phyloP scores from a whole-genome alignment of 192 early-diverging fungal species.

The Gigaspora rosea region DNA sequence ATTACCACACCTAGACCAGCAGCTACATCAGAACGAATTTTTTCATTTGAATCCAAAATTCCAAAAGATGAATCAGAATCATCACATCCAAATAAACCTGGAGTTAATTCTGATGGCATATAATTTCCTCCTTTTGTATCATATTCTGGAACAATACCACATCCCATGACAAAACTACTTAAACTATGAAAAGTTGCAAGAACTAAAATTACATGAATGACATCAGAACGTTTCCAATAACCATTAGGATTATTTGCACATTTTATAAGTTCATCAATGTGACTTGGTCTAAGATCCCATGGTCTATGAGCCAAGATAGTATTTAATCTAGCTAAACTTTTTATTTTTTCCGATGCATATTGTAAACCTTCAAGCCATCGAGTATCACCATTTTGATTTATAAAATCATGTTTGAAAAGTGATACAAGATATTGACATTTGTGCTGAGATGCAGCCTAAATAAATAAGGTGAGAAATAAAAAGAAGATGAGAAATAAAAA shows the following conservation, averaged over 20 bases:
- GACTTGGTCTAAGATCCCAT: constrained; percentile 47
- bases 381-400: constrained; percentile 54
- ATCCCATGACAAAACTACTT: constrained; percentile 54
- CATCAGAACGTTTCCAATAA: constrained; percentile 54
- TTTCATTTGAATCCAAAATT: not conserved
- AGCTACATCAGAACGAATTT: not conserved
- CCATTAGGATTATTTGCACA: constrained; percentile 44
- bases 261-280: constrained; percentile 46
- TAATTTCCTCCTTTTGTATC: constrained; percentile 54
- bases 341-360: constrained; percentile 50
- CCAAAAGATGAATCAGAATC: not conserved
- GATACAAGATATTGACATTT: constrained; percentile 58
- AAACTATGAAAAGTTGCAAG: constrained; percentile 53
- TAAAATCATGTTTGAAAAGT: constrained; percentile 51
- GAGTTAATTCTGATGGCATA: constrained; percentile 34
- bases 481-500: no score
- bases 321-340: constrained; percentile 46
- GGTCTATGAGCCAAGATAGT: constrained; percentile 56
- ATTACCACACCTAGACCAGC: not conserved
- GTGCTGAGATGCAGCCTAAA: constrained; percentile 54
- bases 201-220: constrained; percentile 56
- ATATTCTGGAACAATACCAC: constrained; percentile 58
- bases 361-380: constrained; percentile 52
- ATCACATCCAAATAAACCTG: constrained; percentile 21
- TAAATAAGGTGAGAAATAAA: no score